Percentiles rank a stretch among this genome's conserved stretches.
Conservation (phyloP, 106 monocot species). For the Triglochin maritima region DNA sequence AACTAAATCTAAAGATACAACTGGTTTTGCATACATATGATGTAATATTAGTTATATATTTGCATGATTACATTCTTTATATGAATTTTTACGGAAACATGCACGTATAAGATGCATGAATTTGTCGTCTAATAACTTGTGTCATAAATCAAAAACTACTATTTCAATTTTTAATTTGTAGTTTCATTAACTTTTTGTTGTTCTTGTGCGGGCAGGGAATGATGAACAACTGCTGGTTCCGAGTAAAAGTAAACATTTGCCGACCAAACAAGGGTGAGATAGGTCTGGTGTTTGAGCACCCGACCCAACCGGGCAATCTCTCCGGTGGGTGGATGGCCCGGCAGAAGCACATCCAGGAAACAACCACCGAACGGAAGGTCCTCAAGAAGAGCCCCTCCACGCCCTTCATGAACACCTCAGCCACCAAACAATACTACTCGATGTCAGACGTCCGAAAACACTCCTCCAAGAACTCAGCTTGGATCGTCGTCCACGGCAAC, state of each 20-base stretch:
- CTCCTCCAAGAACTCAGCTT: slow-evolving; percentile 48
- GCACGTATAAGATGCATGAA: no score
- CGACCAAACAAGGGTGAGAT: slow-evolving; percentile 58
- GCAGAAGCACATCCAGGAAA: slow-evolving; percentile 42
- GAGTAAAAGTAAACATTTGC: slow-evolving; percentile 47
- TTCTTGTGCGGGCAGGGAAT: no score
- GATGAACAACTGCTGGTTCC: slow-evolving; percentile 99
- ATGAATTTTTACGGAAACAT: no score
- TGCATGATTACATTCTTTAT: no score
- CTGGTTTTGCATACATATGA: no score
- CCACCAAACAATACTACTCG: slow-evolving; percentile 28
- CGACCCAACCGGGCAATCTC: slow-evolving; percentile 74
- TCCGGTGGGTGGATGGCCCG: slow-evolving; percentile 83
- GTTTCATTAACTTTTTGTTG: no score
- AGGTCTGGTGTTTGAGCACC: slow-evolving; percentile 83
- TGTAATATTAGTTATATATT: no score
- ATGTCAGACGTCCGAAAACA: slow-evolving; percentile 59
- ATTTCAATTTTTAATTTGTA: no score
- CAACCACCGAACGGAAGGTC: slow-evolving; percentile 11
- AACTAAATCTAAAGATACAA: no score
- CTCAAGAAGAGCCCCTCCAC: slow-evolving; percentile 59
- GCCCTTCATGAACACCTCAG: slow-evolving; percentile 52
- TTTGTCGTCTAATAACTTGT: no score
- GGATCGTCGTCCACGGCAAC: slow-evolving; percentile 81
- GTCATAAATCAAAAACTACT: no score